phyloP scores from a whole-genome alignment of 805 yeast genomes.

The Kodamaea restingae region DNA sequence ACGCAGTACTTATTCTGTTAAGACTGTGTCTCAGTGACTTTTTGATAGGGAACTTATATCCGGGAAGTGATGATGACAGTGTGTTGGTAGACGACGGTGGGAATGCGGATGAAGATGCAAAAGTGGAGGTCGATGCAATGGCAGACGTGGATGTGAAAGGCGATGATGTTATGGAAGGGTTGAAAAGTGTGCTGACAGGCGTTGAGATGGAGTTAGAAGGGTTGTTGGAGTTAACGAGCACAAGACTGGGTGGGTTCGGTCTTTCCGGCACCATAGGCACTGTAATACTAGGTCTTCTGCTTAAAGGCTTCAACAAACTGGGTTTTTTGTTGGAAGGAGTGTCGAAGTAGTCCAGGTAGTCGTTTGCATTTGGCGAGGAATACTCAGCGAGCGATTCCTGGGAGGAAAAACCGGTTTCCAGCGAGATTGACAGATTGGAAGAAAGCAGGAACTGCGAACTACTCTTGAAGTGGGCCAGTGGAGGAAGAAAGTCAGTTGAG shows the following conservation, averaged over 20 bases:
- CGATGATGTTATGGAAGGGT: neutral
- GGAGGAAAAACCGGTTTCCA: slow-evolving; percentile 27
- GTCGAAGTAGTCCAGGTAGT: slow-evolving; percentile 24
- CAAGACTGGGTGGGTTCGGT: neutral
- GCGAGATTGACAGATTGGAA: slow-evolving; percentile 25
- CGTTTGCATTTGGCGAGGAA: slow-evolving; percentile 19
- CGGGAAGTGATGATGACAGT: slow-evolving; percentile 1
- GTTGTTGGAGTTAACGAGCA: neutral
- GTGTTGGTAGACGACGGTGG: slow-evolving; percentile 1
- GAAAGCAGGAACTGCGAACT: slow-evolving; percentile 20
- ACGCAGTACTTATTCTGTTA: slow-evolving; percentile 10
- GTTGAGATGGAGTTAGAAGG: too few species aligned
- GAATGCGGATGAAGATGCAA: too few species aligned
- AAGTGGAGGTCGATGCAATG: neutral
- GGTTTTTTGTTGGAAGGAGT: slow-evolving; percentile 10
- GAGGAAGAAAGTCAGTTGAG: slow-evolving; percentile 4
- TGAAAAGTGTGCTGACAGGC: too few species aligned
- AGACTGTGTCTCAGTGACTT: slow-evolving; percentile 13
- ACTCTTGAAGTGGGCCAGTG: slow-evolving; percentile 3
- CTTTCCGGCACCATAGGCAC: slow-evolving; percentile 2
- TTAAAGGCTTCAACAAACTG: slow-evolving; percentile 10
- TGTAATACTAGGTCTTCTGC: slow-evolving; percentile 10
- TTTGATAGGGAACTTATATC: slow-evolving; percentile 14
- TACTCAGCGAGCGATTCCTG: slow-evolving; percentile 28
- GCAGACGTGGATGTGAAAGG: neutral